Base-by-base conservation (phyloP, 495 filamentous ascomycete genomes). In the Trichodelitschia bisporula region DNA sequence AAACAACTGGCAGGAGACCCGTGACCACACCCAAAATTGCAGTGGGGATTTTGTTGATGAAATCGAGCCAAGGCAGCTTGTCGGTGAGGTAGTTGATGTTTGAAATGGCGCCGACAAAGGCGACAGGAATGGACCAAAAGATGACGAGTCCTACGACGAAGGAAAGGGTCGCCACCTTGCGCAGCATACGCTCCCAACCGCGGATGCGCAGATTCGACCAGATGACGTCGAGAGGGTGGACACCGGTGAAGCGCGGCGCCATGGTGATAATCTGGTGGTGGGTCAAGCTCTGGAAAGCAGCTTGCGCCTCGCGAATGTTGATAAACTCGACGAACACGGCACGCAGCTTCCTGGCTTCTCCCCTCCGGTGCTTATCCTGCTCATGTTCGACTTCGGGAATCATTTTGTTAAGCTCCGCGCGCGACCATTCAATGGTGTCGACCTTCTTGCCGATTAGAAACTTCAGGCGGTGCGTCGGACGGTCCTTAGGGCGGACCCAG, bases 101-200 rank as follows among this genome's bases (percentile, higher is more conserved):
- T 34, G 83, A 90, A 42, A 97, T 73, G 12, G 61, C 37, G 57
- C 77, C 84, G 32, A 93, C 80, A 33, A 79, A 59, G 14, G 71
- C 77, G 19, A 90, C 79, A 2, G 86, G 86, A 35, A 97, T 77
- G 3, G 80, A 76, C 80, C 82, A 95, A 62, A 97, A 93, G 43
- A 97, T 61, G 44, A 95, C 78, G 51, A 93, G 50, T 14, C 61
- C 76, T 16, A 53, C 45, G 31, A 93, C 69, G 47, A 84, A 75
- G 28, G 57, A 65, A 26, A 71, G 52, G 8, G 77, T 73, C 10
- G 56, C 61, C 31, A 72, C 61, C 47, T 69, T 58, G 28, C 82
- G 76, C 27, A 89, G 42, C 18, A 90, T 54, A 19, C 66, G 59
- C 46, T 86, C 75, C 69, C 74, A 83, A 83, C 83, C 92, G 29